phyloP scores from a whole-genome alignment of 768 basidiomycete genomes.

The Agrocybe chaxingu region DNA sequence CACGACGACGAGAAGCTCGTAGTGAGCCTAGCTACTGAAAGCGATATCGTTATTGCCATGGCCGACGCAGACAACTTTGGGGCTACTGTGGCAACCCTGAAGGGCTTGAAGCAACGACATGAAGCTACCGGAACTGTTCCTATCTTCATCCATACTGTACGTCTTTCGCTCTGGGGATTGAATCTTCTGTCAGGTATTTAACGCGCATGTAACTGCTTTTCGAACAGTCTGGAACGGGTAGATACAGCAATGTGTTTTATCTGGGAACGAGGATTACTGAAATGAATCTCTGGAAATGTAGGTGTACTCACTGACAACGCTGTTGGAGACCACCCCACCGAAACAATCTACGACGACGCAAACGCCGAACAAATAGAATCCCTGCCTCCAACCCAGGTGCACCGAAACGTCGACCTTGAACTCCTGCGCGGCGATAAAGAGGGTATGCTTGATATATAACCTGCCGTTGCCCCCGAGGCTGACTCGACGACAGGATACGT shows the following conservation, averaged over 20 bases:
- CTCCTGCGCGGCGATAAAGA: conserved; percentile 45
- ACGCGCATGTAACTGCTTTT: neutral
- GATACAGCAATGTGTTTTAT: neutral
- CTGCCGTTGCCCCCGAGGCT: neutral
- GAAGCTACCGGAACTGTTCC: conserved; percentile 38
- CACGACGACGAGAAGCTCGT: conserved; percentile 39
- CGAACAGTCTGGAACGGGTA: conserved; percentile 49
- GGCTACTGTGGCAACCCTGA: conserved; percentile 44
- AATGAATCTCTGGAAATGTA: neutral
- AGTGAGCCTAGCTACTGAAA: conserved; percentile 38
- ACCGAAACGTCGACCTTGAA: conserved; percentile 47
- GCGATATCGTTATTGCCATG: conserved; percentile 41
- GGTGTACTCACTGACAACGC: conserved; percentile 33
- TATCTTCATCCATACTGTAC: conserved; percentile 60
- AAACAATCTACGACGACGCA: conserved; percentile 46
- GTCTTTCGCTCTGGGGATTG: conserved; percentile 13
- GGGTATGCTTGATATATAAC: conserved; percentile 26
- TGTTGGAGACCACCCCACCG: conserved; percentile 32
- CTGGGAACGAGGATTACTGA: neutral
- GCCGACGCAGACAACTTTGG: conserved; percentile 41
- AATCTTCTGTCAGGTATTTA: neutral
- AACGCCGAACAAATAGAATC: conserved; percentile 44
- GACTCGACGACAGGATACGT: conserved; percentile 37
- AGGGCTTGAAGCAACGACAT: conserved; percentile 47
- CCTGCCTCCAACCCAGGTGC: conserved; percentile 41